A percentile compares a stretch with the other conserved stretches of the same genome.
These are phyloP conservation scores for Fusarium nanum DNA, from an alignment of 2,329 filamentous ascomycete species.

Conservation along the genomic window DNA sequence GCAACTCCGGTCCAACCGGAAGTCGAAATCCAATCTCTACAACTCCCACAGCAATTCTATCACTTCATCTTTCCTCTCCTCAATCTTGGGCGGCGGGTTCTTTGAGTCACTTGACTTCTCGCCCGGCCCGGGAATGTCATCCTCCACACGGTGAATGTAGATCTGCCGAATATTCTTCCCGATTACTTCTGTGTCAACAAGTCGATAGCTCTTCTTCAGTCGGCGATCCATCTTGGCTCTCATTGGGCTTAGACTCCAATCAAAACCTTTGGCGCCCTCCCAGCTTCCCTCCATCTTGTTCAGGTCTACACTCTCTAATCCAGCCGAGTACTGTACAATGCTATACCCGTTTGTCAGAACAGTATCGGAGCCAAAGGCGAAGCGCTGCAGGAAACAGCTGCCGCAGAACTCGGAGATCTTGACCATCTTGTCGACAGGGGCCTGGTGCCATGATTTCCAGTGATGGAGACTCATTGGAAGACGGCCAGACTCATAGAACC, in stretches of 20 bases:
- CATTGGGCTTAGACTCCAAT: conserved; percentile 66
- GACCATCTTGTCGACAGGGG: conserved; percentile 62
- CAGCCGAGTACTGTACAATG: conserved; percentile 60
- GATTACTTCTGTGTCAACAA: conserved; percentile 59
- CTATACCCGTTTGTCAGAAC: conserved; percentile 71
- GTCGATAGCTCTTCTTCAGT: conserved; percentile 63
- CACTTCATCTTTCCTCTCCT: conserved; percentile 56
- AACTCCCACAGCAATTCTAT: conserved; percentile 62
- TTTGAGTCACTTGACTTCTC: conserved; percentile 45
- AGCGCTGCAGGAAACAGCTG: conserved; percentile 69
- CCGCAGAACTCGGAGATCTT: conserved; percentile 65
- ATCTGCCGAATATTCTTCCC: conserved; percentile 63
- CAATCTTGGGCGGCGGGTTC: conserved; percentile 24
- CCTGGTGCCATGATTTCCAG: conserved; percentile 71
- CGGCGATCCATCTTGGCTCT: conserved; percentile 51
- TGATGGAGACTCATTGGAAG: conserved; percentile 69
- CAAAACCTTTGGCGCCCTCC: conserved; percentile 60
- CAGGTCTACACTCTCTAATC: conserved; percentile 56
- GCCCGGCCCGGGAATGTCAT: conserved; percentile 48
- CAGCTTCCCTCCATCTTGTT: conserved; percentile 66
- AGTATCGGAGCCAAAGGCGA: conserved; percentile 59
- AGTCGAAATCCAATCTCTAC: conserved; percentile 13
- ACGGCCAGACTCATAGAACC: conserved; percentile 69
- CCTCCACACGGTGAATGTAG: conserved; percentile 61
- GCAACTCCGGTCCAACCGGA: conserved; percentile 21